These are phyloP conservation scores for Hygrophorus pudorinus DNA, from an alignment of 768 basidiomycete genomes.

Conservation along the genomic window DNA sequence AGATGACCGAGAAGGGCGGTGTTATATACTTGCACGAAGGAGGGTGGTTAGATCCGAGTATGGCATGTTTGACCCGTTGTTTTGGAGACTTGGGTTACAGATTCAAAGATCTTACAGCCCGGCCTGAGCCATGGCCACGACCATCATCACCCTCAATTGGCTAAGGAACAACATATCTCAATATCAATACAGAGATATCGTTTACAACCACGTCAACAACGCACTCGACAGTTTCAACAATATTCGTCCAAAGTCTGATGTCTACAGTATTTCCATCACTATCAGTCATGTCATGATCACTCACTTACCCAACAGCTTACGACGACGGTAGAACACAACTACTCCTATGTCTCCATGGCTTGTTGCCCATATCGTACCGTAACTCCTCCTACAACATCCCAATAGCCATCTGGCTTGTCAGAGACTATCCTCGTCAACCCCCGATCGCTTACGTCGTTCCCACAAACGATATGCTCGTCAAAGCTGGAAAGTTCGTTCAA, in stretches of 20 bases:
- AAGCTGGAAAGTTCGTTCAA: slow-evolving; percentile 66
- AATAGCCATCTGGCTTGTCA: slow-evolving; percentile 77
- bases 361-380: slow-evolving; percentile 79
- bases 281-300: slow-evolving; percentile 1
- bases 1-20: neutral
- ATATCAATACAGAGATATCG: slow-evolving; percentile 46
- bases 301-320: slow-evolving; percentile 46
- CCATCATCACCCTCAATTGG: slow-evolving; percentile 43
- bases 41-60: slow-evolving; percentile 43
- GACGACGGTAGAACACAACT: slow-evolving; percentile 93
- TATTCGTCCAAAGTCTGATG: slow-evolving; percentile 70
- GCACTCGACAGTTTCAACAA: slow-evolving; percentile 43
- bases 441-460: slow-evolving; percentile 91
- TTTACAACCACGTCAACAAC: slow-evolving; percentile 54
- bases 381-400: slow-evolving; percentile 86
- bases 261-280: slow-evolving; percentile 45
- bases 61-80: slow-evolving; percentile 39
- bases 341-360: slow-evolving; percentile 83
- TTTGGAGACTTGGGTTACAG: slow-evolving; percentile 31
- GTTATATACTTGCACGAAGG: neutral
- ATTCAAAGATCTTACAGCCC: slow-evolving; percentile 11
- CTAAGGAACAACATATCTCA: slow-evolving; percentile 50
- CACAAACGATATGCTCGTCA: slow-evolving; percentile 83
- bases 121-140: neutral
- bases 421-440: slow-evolving; percentile 72